Conservation (phyloP, 345 rosid species). For the Erucastrum elatum region DNA sequence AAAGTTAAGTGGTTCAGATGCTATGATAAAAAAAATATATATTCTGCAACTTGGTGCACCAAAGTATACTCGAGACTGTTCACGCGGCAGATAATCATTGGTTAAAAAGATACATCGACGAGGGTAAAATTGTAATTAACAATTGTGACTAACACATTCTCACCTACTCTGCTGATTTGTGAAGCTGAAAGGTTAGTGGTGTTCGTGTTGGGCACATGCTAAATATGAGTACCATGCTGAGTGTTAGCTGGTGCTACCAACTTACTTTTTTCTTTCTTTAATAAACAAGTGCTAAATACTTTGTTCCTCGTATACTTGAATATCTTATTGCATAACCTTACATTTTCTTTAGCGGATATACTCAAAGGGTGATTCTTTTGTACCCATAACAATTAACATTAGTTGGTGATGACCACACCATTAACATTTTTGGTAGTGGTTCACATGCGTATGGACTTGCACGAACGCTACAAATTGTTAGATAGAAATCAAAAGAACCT, state of each 20-base stretch:
- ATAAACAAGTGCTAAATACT: not conserved
- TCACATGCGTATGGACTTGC: too few relatives aligned
- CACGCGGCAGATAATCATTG: constrained; percentile 5
- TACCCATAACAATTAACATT: not conserved
- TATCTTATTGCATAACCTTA: too few relatives aligned
- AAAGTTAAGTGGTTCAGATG: not conserved
- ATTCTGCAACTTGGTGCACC: constrained; percentile 15
- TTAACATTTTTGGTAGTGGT: not conserved
- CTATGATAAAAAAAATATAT: not conserved
- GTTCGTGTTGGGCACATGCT: constrained; percentile 9
- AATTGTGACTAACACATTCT: not conserved
- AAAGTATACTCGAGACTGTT: not conserved
- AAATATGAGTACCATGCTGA: not conserved
- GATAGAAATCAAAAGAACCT: too few relatives aligned
- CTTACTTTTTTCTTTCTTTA: not conserved
- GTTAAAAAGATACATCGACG: not conserved
- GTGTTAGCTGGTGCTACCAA: not conserved
- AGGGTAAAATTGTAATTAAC: not conserved
- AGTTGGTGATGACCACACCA: not conserved
- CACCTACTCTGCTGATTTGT: not conserved
- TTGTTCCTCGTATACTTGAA: not conserved
- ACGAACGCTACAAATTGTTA: too few relatives aligned
- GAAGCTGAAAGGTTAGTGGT: not conserved
- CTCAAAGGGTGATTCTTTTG: not conserved
- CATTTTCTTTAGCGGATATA: not conserved